phyloP scores from a whole-genome alignment of 1,284 basidiomycete genomes.

The Cutaneotrichosporon cutaneum region DNA sequence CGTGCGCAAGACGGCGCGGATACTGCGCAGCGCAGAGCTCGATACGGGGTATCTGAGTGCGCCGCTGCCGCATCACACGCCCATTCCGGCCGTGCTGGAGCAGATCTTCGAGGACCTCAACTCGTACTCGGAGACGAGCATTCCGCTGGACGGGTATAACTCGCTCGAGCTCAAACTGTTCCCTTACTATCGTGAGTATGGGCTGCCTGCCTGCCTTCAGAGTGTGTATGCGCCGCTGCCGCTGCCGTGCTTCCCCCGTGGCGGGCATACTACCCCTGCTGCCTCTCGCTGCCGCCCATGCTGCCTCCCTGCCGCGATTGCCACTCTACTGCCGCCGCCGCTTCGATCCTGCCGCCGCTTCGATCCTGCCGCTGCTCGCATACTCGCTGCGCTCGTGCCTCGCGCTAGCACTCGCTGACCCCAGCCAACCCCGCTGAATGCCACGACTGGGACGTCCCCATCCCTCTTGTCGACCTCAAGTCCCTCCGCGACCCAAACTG shows the following conservation, averaged over 20 bases:
- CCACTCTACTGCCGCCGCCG: too few relatives aligned
- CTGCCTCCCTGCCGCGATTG: too few relatives aligned
- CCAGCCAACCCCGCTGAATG: constrained; percentile 79
- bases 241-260: too few relatives aligned
- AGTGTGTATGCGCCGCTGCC: too few relatives aligned
- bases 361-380: too few relatives aligned
- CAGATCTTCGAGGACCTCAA: constrained; percentile 97
- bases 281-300: not conserved
- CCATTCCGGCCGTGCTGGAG: constrained; percentile 82
- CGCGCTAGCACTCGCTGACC: not conserved
- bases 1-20: constrained; percentile 88
- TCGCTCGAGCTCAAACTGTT: constrained; percentile 93
- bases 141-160: constrained; percentile 82
- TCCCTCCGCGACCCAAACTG: constrained; percentile 84
- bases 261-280: not conserved
- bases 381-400: not conserved
- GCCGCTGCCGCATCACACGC: constrained; percentile 63
- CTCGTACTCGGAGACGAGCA: constrained; percentile 92
- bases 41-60: constrained; percentile 84
- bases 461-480: constrained; percentile 79
- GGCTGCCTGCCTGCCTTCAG: too few relatives aligned
- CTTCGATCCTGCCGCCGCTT: too few relatives aligned
- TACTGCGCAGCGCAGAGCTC: constrained; percentile 85
- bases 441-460: constrained; percentile 92
- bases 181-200: constrained; percentile 70